Percentiles rank a stretch among this genome's conserved stretches.
phyloP scores from a whole-genome alignment of 805 yeast genomes.

The Pichia heedii region DNA sequence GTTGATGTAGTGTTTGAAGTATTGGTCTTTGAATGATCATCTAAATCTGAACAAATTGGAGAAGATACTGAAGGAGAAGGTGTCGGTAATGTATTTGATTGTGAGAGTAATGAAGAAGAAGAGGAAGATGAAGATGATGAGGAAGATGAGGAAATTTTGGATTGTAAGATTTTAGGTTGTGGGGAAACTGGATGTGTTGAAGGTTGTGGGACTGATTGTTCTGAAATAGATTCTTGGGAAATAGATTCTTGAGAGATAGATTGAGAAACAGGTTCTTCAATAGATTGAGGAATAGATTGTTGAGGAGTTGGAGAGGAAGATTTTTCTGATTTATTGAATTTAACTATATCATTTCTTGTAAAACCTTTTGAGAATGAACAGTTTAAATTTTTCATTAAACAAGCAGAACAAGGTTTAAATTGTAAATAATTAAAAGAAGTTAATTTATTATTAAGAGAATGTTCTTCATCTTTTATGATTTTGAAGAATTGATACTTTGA shows the following conservation, averaged over 20 bases:
- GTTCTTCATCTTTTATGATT: conserved; percentile 17
- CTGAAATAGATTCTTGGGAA: background rate
- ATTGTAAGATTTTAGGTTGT: background rate
- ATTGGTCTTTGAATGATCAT: background rate
- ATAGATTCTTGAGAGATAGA: background rate
- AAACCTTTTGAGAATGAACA: conserved; percentile 59
- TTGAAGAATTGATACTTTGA: conserved; percentile 23
- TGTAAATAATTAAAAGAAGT: conserved; percentile 28
- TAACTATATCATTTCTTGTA: conserved; percentile 50
- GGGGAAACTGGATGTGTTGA: background rate
- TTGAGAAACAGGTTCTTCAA: too few relatives aligned
- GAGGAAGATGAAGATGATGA: background rate
- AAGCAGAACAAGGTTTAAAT: conserved; percentile 48
- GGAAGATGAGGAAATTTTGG: background rate
- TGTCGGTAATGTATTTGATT: conserved; percentile 4
- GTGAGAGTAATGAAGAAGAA: background rate
- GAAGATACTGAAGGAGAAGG: conserved; percentile 4
- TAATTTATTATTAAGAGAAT: conserved; percentile 15
- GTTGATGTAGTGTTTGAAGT: background rate
- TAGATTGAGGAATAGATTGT: background rate
- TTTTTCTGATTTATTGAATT: conserved; percentile 26
- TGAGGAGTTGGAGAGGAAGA: background rate
- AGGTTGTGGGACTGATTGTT: background rate
- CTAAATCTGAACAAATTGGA: background rate
- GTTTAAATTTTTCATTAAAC: conserved; percentile 34